A percentile compares a stretch with the other conserved stretches of the same genome.
phyloP scores from a whole-genome alignment of 2,329 filamentous ascomycete species.

The Epichloe uncinata region DNA sequence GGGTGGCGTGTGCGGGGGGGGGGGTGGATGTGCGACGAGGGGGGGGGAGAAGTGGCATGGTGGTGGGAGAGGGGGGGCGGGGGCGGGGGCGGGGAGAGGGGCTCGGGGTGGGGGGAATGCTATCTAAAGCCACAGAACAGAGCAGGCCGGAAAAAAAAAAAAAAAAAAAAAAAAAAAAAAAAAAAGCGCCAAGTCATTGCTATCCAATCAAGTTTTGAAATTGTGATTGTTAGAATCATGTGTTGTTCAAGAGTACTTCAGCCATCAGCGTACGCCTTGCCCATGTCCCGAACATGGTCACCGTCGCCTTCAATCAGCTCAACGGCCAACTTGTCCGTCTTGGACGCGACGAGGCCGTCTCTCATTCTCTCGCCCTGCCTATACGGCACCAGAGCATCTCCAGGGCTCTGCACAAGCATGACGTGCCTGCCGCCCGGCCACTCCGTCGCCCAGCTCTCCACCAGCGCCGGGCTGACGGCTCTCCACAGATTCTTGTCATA shows the following conservation, averaged over 20 bases:
- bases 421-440: conserved; percentile 7
- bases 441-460: conserved; percentile 3
- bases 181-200: neutral
- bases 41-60: too few relatives aligned
- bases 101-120: too few relatives aligned
- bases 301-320: conserved; percentile 1
- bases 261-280: conserved; percentile 2
- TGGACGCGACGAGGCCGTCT: neutral
- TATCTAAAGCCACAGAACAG: too few relatives aligned
- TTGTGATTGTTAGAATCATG: too few relatives aligned
- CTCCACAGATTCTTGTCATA: conserved; percentile 24
- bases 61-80: too few relatives aligned
- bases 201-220: neutral
- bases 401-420: conserved; percentile 6
- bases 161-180: too few relatives aligned
- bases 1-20: too few relatives aligned
- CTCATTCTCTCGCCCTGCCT: conserved; percentile 6
- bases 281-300: conserved; percentile 1
- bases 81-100: too few relatives aligned
- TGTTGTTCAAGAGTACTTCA: neutral
- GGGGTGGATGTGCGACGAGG: too few relatives aligned
- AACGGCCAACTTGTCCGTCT: neutral
- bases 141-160: too few relatives aligned
- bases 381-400: conserved; percentile 6
- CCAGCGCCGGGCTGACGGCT: conserved; percentile 24